Evolutionary conservation across 2,329 filamentous ascomycete species (phyloP).

Genomic region (Graphilbum sp.): DNA sequence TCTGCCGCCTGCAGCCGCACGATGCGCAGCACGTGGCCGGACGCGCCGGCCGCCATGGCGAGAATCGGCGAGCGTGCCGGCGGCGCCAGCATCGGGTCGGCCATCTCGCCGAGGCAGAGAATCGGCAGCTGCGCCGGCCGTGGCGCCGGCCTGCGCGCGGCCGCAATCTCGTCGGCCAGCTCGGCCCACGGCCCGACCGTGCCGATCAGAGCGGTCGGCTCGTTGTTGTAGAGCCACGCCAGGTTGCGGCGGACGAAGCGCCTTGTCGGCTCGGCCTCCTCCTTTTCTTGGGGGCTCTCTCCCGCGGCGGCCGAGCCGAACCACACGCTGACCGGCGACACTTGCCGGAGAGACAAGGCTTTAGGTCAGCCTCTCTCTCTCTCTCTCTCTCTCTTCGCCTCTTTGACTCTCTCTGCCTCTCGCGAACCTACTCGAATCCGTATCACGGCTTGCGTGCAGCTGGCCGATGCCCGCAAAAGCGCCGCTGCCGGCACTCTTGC

Average conservation of each 20-base stretch:
- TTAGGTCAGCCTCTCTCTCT: neutral
- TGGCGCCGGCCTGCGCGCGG: conserved; percentile 6
- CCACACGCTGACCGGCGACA: neutral
- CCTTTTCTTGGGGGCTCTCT: neutral
- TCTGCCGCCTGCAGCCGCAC: conserved; percentile 30
- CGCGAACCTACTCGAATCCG: conserved; percentile 12
- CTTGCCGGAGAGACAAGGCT: neutral
- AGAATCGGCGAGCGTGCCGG: conserved; percentile 19
- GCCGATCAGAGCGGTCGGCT: conserved; percentile 32
- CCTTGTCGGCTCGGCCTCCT: neutral
- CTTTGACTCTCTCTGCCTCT: too few relatives aligned
- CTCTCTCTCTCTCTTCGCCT: too few relatives aligned
- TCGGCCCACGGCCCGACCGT: conserved; percentile 13
- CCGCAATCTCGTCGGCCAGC: conserved; percentile 20
- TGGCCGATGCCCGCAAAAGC: conserved; percentile 4
- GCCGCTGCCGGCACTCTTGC: too few relatives aligned
- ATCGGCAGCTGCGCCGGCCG: conserved; percentile 15
- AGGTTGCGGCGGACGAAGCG: conserved; percentile 17
- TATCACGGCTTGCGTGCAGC: conserved; percentile 5
- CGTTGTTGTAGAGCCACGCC: conserved; percentile 32
- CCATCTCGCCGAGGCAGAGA: conserved; percentile 39
- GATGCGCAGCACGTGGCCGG: conserved; percentile 41
- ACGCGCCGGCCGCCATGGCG: conserved; percentile 36
- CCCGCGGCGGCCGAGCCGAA: neutral
- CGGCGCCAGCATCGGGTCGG: conserved; percentile 19